These are phyloP conservation scores for Skeletonema menzelii DNA, from an alignment of 108 stramenopile species.

Conservation along the genomic window DNA sequence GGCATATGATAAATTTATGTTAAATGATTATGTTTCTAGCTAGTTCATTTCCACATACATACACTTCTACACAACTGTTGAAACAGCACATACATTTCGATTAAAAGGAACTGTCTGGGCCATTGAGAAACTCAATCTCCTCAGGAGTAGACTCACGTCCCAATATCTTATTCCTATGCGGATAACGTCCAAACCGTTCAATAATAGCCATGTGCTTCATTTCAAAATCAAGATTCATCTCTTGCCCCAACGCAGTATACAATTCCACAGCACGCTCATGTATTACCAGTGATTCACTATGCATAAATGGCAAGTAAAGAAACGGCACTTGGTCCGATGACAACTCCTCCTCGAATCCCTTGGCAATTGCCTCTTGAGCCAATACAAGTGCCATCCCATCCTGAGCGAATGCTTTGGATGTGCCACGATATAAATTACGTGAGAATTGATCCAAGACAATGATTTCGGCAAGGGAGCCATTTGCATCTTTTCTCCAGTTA, in stretches of 20 bases:
- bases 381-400: slow-evolving; percentile 43
- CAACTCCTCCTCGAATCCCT: slow-evolving; percentile 20
- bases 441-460: slow-evolving; percentile 71
- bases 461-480: slow-evolving; percentile 52
- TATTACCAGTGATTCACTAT: slow-evolving; percentile 47
- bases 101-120: slow-evolving; percentile 15
- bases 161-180: slow-evolving; percentile 60
- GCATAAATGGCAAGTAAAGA: slow-evolving; percentile 53
- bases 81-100: not conserved
- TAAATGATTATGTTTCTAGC: not conserved
- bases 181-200: slow-evolving; percentile 73
- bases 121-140: slow-evolving; percentile 59
- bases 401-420: slow-evolving; percentile 62
- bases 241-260: not conserved
- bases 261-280: slow-evolving; percentile 33
- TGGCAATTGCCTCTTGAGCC: slow-evolving; percentile 10
- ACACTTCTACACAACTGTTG: not conserved
- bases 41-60: no score
- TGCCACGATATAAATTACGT: slow-evolving; percentile 66
- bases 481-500: slow-evolving; percentile 39
- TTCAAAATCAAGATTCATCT: slow-evolving; percentile 11
- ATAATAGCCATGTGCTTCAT: slow-evolving; percentile 57
- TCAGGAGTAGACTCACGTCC: slow-evolving; percentile 53
- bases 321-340: slow-evolving; percentile 10
- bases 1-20: not conserved